Evolutionary conservation across 768 basidiomycete species (phyloP).

Genomic region (Leccinum pellstonianum): DNA sequence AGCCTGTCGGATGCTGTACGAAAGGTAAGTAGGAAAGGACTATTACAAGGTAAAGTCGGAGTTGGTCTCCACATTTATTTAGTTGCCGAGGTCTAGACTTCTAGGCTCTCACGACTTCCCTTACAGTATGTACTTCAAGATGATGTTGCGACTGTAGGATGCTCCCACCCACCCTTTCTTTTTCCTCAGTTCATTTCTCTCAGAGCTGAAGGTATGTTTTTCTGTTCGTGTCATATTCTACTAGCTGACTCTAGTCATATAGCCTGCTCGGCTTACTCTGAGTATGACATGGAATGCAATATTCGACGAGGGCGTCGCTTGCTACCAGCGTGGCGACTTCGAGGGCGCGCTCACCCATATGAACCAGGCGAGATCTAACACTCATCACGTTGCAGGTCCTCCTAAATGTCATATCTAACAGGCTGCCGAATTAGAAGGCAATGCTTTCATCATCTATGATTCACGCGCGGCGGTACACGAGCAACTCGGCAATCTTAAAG

Average conservation of each 20-base stretch:
- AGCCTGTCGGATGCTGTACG: not conserved
- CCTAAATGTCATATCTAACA: constrained; percentile 25
- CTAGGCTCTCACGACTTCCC: not conserved
- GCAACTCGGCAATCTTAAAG: constrained; percentile 57
- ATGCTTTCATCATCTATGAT: constrained; percentile 58
- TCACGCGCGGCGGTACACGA: constrained; percentile 73
- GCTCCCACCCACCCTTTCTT: not conserved
- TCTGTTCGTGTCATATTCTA: not conserved
- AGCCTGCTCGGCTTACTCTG: not conserved
- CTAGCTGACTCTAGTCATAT: not conserved
- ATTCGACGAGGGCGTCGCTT: constrained; percentile 43
- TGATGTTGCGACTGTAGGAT: not conserved
- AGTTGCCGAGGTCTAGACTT: not conserved
- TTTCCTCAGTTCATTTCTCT: not conserved
- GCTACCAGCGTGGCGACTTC: constrained; percentile 40
- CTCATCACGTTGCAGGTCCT: not conserved
- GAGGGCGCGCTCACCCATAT: constrained; percentile 51
- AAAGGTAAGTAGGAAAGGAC: not conserved
- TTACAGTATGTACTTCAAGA: not conserved
- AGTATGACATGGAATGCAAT: constrained; percentile 45
- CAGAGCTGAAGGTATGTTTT: not conserved
- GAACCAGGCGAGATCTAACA: constrained; percentile 38
- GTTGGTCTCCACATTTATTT: not conserved
- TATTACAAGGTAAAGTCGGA: not conserved
- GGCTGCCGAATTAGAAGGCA: constrained; percentile 49